Conservation (phyloP, 495 filamentous ascomycete species). For the Platismatia glauca region DNA sequence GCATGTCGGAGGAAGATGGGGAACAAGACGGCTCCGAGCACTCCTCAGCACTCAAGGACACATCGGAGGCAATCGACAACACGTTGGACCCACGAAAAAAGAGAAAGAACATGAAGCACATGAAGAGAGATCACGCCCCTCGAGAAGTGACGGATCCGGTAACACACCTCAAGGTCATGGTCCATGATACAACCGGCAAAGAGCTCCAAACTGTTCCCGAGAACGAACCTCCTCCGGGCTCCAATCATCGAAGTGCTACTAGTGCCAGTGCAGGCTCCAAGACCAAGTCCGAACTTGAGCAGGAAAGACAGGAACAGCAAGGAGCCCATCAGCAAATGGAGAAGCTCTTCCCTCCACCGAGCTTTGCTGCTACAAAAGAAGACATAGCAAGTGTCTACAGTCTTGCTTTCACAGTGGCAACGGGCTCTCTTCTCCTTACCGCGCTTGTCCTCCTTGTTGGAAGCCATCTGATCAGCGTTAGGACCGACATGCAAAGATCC, state of each 20-base stretch:
- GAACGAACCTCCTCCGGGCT: constrained; percentile 41
- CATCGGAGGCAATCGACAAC: constrained; percentile 42
- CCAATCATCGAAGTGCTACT: constrained; percentile 35
- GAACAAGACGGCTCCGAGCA: constrained; percentile 14
- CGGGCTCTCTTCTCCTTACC: constrained; percentile 29
- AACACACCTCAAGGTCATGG: constrained; percentile 54
- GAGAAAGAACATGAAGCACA: constrained; percentile 49
- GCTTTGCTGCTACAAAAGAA: constrained; percentile 40
- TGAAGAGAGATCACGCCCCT: constrained; percentile 45
- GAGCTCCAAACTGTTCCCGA: constrained; percentile 47
- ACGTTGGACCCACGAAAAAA: constrained; percentile 46
- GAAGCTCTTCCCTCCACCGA: constrained; percentile 54
- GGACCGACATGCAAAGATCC: constrained; percentile 10
- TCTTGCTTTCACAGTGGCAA: constrained; percentile 36
- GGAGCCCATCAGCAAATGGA: constrained; percentile 41
- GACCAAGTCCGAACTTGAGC: constrained; percentile 34
- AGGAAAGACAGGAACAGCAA: constrained; percentile 42
- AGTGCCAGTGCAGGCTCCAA: constrained; percentile 41
- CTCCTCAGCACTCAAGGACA: constrained; percentile 32
- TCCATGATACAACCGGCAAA: constrained; percentile 55
- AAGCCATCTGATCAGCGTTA: constrained; percentile 1
- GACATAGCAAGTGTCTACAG: constrained; percentile 41
- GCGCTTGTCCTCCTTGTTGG: constrained; percentile 24
- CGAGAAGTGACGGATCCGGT: constrained; percentile 65
- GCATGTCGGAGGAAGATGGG: constrained; percentile 14